Conservation (phyloP, 2,329 filamentous ascomycete species). For the Mycocentrospora acerina region DNA sequence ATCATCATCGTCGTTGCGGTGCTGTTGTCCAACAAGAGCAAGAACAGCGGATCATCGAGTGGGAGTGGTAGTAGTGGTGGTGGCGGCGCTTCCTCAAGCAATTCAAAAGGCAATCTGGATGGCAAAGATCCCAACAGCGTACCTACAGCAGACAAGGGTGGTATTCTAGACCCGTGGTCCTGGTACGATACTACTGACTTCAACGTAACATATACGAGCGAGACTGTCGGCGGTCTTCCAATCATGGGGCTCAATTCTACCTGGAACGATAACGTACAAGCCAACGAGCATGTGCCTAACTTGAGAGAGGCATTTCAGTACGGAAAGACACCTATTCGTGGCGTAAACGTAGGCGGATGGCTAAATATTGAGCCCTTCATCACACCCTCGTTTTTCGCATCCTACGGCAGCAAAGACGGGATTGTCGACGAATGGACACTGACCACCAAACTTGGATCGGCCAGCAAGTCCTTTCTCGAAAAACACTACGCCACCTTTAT, state of each 20-base stretch:
- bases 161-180: conserved; percentile 81
- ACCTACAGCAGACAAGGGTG: conserved; percentile 65
- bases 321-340: conserved; percentile 74
- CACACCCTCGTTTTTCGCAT: conserved; percentile 83
- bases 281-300: conserved; percentile 78
- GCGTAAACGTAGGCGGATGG: conserved; percentile 94
- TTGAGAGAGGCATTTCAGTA: conserved; percentile 80
- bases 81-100: conserved; percentile 31
- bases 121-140: conserved; percentile 48
- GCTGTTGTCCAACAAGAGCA: conserved; percentile 48
- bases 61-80: conserved; percentile 24
- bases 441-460: conserved; percentile 67
- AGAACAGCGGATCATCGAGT: background rate
- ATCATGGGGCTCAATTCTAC: conserved; percentile 83
- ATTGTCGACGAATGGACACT: conserved; percentile 91
- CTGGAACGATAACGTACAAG: conserved; percentile 80
- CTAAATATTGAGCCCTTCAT: conserved; percentile 93
- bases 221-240: conserved; percentile 81
- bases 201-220: conserved; percentile 89
- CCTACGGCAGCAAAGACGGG: conserved; percentile 59
- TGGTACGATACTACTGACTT: conserved; percentile 92
- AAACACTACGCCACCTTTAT: conserved; percentile 90
- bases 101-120: conserved; percentile 48
- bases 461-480: conserved; percentile 70
- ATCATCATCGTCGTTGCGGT: conserved; percentile 53